phyloP scores from a whole-genome alignment of 306 rosid species.

The Dalbergia cochinchinensis region DNA sequence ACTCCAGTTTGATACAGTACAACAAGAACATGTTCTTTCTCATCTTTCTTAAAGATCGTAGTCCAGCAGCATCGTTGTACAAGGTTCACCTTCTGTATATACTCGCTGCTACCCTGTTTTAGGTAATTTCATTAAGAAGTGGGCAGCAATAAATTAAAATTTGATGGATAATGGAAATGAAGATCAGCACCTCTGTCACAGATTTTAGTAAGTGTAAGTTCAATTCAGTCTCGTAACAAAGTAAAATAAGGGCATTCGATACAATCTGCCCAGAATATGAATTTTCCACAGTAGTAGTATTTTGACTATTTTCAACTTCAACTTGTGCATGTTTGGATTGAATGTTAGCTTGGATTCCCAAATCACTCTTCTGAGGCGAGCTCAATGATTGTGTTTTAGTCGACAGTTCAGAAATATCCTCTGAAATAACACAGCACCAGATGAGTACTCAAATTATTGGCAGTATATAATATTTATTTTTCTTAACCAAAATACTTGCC shows the following conservation, averaged over 20 bases:
- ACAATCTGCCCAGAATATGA: conserved; percentile 50
- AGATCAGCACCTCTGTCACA: conserved; percentile 66
- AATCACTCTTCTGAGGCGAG: conserved; percentile 52
- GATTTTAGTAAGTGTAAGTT: conserved; percentile 63
- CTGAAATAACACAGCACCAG: conserved; percentile 56
- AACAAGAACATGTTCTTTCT: conserved; percentile 63
- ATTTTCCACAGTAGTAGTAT: conserved; percentile 45
- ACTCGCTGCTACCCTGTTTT: conserved; percentile 67
- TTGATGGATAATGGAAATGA: conserved; percentile 41
- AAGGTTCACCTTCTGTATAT: conserved; percentile 66
- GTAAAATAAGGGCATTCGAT: conserved; percentile 58
- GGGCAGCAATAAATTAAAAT: conserved; percentile 36
- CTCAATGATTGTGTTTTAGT: conserved; percentile 49
- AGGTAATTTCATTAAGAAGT: conserved; percentile 44
- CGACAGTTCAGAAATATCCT: conserved; percentile 54
- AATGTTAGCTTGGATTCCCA: conserved; percentile 46
- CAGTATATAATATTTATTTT: conserved; percentile 32
- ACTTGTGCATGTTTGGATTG: conserved; percentile 57
- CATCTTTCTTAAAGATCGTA: conserved; percentile 67
- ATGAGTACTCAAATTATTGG: conserved; percentile 31
- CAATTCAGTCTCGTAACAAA: conserved; percentile 76
- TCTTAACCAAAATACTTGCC: conserved; percentile 63
- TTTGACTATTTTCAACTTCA: conserved; percentile 58
- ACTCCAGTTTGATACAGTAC: conserved; percentile 77
- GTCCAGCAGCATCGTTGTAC: conserved; percentile 81